These are phyloP conservation scores for Melocanna baccifera DNA, from an alignment of 176 grass and related monocot species.

Conservation along the genomic window DNA sequence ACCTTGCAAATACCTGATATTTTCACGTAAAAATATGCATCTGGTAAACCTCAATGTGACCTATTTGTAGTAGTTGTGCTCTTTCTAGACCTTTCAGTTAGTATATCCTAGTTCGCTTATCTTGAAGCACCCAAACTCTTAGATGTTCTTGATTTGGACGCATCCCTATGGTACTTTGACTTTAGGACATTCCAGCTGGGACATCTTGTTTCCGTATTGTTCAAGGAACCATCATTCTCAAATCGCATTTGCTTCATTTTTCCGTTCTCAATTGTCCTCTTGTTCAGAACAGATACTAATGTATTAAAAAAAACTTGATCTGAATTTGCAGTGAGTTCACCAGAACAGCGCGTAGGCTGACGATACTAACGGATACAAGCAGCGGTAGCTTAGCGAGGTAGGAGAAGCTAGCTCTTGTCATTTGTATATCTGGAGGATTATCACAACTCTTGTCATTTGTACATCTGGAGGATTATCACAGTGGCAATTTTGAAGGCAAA, in stretches of 20 bases:
- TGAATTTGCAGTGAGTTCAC: constrained; percentile 82
- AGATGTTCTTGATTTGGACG: constrained; percentile 41
- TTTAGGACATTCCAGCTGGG: background rate
- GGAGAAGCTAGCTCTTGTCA: constrained; percentile 18
- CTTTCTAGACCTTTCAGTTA: background rate
- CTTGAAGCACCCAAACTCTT: constrained; percentile 22
- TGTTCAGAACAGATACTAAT: background rate
- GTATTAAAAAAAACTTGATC: background rate
- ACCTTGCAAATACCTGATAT: background rate
- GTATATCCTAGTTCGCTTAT: background rate
- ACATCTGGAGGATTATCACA: constrained; percentile 14
- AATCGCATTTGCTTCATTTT: background rate
- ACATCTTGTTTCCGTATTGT: constrained; percentile 1
- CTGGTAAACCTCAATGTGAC: background rate
- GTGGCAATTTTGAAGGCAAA: constrained; percentile 10
- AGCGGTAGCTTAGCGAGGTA: constrained; percentile 54
- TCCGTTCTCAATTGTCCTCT: background rate
- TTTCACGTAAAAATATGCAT: background rate
- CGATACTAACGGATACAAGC: constrained; percentile 58
- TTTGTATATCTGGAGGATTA: constrained; percentile 24
- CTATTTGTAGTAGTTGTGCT: background rate
- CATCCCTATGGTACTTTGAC: constrained; percentile 38
- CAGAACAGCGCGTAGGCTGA: constrained; percentile 69
- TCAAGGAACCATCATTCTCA: background rate
- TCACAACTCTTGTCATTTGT: constrained; percentile 22